Base-by-base conservation (phyloP, 345 rosid genomes). In the Triadica sebifera region DNA sequence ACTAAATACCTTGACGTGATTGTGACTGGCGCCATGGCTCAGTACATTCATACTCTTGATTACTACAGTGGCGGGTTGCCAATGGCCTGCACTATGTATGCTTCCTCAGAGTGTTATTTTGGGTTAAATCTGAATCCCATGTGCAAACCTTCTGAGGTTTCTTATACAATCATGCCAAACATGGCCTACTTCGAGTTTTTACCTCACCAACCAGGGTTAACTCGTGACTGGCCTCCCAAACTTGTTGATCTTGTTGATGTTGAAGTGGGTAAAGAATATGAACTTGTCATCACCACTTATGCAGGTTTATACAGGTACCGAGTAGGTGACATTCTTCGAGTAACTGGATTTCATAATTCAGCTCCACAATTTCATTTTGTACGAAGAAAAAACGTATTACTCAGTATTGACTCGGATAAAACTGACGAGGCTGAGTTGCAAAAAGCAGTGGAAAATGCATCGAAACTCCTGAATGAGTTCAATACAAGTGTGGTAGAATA, bases 1-100 rank as follows among this genome's bases (percentile, higher is more conserved):
- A 83, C 84, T 16, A 83, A 83, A 71, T 83, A 77, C 43, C 64
- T 83, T 17, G 86, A 83, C 41, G 86, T 83, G 51, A 83, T 80
- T 15, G 86, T 83, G 7, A 83, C 86, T 5, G 86, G 86, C n/a
- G 81, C 86, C 17, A 83, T 83, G 86, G 80, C 86, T 46, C 86
- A 83, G 24, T 83, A 83, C 45, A 83, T 83, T 22, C 86, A 84
- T 6, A 83, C 86, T 46, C 76, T 83, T 5, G 84, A 83, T 46
- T 83, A 78, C 57, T 80, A 80, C 20, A 78, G 86, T 6, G 81
- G 77, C 4, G 76, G 84, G 6, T 41, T 83, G 57, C 86, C 86
- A 5, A 7, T 68, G 37, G 86, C 84, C 0, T 83, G 86, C 70
- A 83, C 86, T 11, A 83, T 83, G 86, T 83, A 83, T 29, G 86